Percentiles rank a stretch among this genome's conserved stretches.
Evolutionary conservation across 257 asterid species (phyloP).

Genomic region (Henckelia pumila): DNA sequence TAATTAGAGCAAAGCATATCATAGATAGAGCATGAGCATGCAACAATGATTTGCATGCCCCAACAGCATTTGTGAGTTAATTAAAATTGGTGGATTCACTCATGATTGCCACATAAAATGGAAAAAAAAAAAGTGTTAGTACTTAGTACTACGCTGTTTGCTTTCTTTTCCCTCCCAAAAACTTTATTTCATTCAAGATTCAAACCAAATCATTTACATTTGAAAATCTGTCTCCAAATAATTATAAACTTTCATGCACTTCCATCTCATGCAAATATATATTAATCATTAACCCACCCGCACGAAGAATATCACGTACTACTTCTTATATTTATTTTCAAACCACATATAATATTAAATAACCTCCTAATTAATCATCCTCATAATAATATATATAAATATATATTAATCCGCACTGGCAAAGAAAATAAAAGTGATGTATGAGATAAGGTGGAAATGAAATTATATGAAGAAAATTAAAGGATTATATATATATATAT

Average conservation of each 20-base stretch:
- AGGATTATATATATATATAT: slow-evolving; percentile 10
- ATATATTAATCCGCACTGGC: too few relatives aligned
- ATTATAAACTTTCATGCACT: slow-evolving; percentile 22
- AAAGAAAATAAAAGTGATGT: neutral
- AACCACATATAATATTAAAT: too few relatives aligned
- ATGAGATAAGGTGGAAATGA: neutral
- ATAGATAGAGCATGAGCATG: neutral
- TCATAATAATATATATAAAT: too few relatives aligned
- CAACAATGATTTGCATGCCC: neutral
- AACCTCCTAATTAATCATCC: too few relatives aligned
- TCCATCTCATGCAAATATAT: slow-evolving; percentile 37
- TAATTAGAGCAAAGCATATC: too few relatives aligned
- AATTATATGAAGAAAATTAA: neutral
- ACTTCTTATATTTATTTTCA: too few relatives aligned
- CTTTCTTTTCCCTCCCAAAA: slow-evolving; percentile 26
- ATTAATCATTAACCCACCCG: slow-evolving; percentile 11
- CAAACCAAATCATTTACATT: slow-evolving; percentile 40
- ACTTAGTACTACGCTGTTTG: too few relatives aligned
- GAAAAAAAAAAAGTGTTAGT: neutral
- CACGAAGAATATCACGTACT: slow-evolving; percentile 17
- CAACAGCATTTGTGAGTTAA: slow-evolving; percentile 19
- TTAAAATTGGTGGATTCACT: slow-evolving; percentile 32
- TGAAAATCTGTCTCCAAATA: slow-evolving; percentile 41
- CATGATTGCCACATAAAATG: slow-evolving; percentile 33
- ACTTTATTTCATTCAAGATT: slow-evolving; percentile 23